Evolutionary conservation across 2,329 filamentous ascomycete genomes (phyloP).

Genomic region (Lasiodiplodia sp.): DNA sequence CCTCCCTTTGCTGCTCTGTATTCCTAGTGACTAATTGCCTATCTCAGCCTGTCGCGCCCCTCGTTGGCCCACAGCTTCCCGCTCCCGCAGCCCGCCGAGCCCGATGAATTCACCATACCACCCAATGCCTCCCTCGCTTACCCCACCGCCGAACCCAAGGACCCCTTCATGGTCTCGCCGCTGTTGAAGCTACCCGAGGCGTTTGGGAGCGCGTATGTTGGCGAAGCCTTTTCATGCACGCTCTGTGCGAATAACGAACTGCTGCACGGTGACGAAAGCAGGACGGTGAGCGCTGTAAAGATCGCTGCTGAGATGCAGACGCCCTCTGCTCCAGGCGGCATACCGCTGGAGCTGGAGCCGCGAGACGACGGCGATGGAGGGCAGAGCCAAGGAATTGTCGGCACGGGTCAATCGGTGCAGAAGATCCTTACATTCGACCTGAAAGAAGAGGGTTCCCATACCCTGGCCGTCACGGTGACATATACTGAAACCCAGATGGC

Average conservation of each 20-base stretch:
- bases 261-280: slow-evolving; percentile 46
- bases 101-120: slow-evolving; percentile 58
- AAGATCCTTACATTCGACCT: slow-evolving; percentile 84
- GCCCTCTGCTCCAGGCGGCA: slow-evolving; percentile 69
- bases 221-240: slow-evolving; percentile 93
- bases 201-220: slow-evolving; percentile 94
- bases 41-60: slow-evolving; percentile 77
- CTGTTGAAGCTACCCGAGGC: slow-evolving; percentile 84
- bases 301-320: slow-evolving; percentile 97
- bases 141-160: slow-evolving; percentile 58
- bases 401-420: slow-evolving; percentile 75
- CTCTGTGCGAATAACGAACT: slow-evolving; percentile 94
- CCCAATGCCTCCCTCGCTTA: slow-evolving; percentile 78
- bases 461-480: slow-evolving; percentile 89
- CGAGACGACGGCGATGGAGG: neutral
- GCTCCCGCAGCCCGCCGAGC: slow-evolving; percentile 59
- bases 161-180: slow-evolving; percentile 64
- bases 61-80: slow-evolving; percentile 76
- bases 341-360: slow-evolving; percentile 63
- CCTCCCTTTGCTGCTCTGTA: neutral
- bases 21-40: neutral
- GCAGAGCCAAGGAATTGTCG: slow-evolving; percentile 48
- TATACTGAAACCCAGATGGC: slow-evolving; percentile 84
- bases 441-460: slow-evolving; percentile 92
- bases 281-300: slow-evolving; percentile 74